Percentiles rank a stretch among this genome's conserved stretches.
These are phyloP conservation scores for Tagetes erecta DNA, from an alignment of 129 eudicot genomes.

Conservation along the genomic window DNA sequence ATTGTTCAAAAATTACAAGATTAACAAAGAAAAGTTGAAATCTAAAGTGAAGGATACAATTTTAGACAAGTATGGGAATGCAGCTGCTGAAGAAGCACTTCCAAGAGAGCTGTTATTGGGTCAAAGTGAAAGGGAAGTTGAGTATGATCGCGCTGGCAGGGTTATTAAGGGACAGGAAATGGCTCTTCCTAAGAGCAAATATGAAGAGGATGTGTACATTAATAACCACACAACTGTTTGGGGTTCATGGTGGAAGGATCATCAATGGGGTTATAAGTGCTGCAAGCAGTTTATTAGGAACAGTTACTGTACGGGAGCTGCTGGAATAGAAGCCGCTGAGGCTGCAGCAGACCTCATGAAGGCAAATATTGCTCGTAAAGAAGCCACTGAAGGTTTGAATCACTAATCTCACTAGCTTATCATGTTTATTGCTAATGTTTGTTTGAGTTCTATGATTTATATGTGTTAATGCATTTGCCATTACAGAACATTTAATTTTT, in stretches of 20 bases:
- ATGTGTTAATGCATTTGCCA: background rate
- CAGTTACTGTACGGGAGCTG: constrained; percentile 89
- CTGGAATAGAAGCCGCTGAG: constrained; percentile 97
- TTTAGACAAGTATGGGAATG: constrained; percentile 88
- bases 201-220: constrained; percentile 78
- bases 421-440: background rate
- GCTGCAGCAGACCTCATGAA: constrained; percentile 85
- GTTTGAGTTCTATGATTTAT: background rate
- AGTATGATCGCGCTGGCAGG: constrained; percentile 97
- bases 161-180: constrained; percentile 86
- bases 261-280: constrained; percentile 89
- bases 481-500: background rate
- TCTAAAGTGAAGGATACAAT: constrained; percentile 70
- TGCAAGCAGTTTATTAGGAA: constrained; percentile 76
- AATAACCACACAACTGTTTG: constrained; percentile 78
- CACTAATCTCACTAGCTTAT: background rate
- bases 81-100: constrained; percentile 67
- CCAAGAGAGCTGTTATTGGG: constrained; percentile 84
- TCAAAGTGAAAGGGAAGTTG: constrained; percentile 90
- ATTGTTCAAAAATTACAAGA: constrained; percentile 64
- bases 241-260: constrained; percentile 96
- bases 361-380: constrained; percentile 91
- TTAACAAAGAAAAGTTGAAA: constrained; percentile 79
- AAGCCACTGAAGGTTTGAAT: constrained; percentile 53
- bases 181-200: constrained; percentile 84